These are phyloP conservation scores for Heritiera fomes DNA, from an alignment of 345 rosid species.

Conservation along the genomic window DNA sequence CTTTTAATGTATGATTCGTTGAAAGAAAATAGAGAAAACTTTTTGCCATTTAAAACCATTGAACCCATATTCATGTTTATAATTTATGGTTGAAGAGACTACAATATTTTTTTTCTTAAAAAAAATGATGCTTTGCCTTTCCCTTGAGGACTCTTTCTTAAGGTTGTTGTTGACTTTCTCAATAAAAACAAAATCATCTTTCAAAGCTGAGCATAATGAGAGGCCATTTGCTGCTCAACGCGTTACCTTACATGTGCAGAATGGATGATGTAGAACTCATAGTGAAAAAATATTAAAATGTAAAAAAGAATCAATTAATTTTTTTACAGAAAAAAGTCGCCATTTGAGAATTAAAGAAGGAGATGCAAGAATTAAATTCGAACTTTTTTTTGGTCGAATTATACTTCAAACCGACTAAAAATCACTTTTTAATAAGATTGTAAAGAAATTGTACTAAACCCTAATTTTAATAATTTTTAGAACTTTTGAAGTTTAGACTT, in stretches of 20 bases:
- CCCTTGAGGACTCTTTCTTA: background rate
- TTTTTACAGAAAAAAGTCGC: too few relatives aligned
- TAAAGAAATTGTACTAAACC: too few relatives aligned
- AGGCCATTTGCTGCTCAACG: background rate
- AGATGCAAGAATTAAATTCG: too few relatives aligned
- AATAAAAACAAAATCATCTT: background rate
- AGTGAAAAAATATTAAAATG: too few relatives aligned
- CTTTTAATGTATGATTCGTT: background rate
- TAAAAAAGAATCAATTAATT: too few relatives aligned
- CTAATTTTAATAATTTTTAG: too few relatives aligned
- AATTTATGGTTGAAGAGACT: background rate
- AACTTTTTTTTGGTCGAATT: too few relatives aligned
- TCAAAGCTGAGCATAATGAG: background rate
- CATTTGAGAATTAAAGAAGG: too few relatives aligned
- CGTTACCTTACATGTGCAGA: slow-evolving; percentile 3
- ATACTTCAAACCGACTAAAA: too few relatives aligned
- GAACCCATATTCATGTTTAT: background rate
- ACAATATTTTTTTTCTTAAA: background rate
- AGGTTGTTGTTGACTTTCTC: slow-evolving; percentile 16
- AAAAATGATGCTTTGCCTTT: background rate
- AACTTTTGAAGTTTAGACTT: too few relatives aligned
- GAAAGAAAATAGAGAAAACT: too few relatives aligned
- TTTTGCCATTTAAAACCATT: background rate
- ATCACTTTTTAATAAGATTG: too few relatives aligned
- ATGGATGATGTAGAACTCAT: background rate